Base-by-base conservation (phyloP, 1,139 yeast species). In the Pneumocystis jirovecii region DNA sequence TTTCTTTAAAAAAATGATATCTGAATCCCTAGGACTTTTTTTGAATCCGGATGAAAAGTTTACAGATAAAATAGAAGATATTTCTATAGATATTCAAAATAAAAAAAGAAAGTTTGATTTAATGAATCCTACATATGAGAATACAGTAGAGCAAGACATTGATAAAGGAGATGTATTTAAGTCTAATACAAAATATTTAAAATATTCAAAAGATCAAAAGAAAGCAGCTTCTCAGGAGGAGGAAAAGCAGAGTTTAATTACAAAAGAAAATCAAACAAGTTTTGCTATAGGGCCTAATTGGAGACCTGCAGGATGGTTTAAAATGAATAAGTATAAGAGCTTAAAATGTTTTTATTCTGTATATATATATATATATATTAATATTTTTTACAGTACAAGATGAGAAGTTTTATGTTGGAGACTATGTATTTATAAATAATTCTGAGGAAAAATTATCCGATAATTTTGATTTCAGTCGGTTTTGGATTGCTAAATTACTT, bases 401-500 rank as follows among this genome's bases (percentile, higher is more conserved):
- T 25, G 57, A 50, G 17, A 50, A 50, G 12, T 50, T 50, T 50
- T 50, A 50, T 50, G n/a, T 50, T 50, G 57, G 57, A 50, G 57
- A 50, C 21, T 50, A 21, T 25, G 57, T 50, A 25, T 50, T 50
- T 50, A 50, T 50, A 25, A 50, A 50, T 50, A 50, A 50, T 25
- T 50, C 57, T 50, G 57, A 50, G n/a, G 57, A 50, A 10, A 50
- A 50, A 25, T 50, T 50, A 12, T 1, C 57, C 10, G 57, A 50
- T 25, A 15, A 50, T 50, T 50, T 50, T 50, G 57, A 50, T 25
- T 50, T 50, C 21, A 21, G 17, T 50, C 57, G 57, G n/a, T 50
- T 50, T 64, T 68, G 69, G 69, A 42, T 67, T 21, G 69, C 68
- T 7, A 34, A 67, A 34, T 65, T 68, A 10, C 65, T 68, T 25